A percentile compares a stretch with the other conserved stretches of the same genome.
Evolutionary conservation across 805 yeast species (phyloP).

Genomic region (Ogataea siamensis): DNA sequence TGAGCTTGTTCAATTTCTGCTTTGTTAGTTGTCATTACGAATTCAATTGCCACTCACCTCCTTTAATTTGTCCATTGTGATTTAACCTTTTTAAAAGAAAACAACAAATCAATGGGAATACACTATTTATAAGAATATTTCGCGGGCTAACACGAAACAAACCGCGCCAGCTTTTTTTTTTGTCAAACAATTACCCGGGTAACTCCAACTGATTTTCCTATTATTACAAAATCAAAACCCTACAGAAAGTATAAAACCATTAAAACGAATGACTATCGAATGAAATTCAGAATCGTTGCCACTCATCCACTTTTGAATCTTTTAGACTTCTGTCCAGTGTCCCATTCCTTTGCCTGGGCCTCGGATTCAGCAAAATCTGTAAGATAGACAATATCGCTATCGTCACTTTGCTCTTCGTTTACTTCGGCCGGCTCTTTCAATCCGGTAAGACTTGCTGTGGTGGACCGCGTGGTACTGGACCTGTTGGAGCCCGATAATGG

Average conservation of each 20-base stretch:
- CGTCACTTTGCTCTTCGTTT: constrained; percentile 12
- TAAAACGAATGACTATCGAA: not conserved
- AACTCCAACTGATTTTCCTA: constrained; percentile 1
- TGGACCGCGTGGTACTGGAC: constrained; percentile 6
- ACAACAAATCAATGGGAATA: constrained; percentile 14
- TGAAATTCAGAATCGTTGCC: not conserved
- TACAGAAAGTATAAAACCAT: constrained; percentile 1
- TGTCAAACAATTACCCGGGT: constrained; percentile 11
- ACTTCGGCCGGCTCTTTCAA: constrained; percentile 2
- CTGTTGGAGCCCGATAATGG: constrained; percentile 8
- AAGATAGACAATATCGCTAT: constrained; percentile 15
- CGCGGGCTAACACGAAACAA: constrained; percentile 12
- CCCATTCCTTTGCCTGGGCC: constrained; percentile 1
- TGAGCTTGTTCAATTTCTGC: constrained; percentile 83
- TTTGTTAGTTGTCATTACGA: not conserved
- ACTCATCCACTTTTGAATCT: constrained; percentile 5
- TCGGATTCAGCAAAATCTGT: constrained; percentile 8
- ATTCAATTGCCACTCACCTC: constrained; percentile 38
- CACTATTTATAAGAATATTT: constrained; percentile 10
- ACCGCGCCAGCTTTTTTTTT: constrained; percentile 12
- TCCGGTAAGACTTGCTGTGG: constrained; percentile 9
- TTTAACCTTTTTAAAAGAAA: constrained; percentile 4
- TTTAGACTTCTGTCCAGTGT: constrained; percentile 3
- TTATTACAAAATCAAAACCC: constrained; percentile 3
- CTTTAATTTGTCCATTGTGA: constrained; percentile 47